These are phyloP conservation scores for Gossypium laxum DNA, from an alignment of 441 rosid species.

Conservation along the genomic window DNA sequence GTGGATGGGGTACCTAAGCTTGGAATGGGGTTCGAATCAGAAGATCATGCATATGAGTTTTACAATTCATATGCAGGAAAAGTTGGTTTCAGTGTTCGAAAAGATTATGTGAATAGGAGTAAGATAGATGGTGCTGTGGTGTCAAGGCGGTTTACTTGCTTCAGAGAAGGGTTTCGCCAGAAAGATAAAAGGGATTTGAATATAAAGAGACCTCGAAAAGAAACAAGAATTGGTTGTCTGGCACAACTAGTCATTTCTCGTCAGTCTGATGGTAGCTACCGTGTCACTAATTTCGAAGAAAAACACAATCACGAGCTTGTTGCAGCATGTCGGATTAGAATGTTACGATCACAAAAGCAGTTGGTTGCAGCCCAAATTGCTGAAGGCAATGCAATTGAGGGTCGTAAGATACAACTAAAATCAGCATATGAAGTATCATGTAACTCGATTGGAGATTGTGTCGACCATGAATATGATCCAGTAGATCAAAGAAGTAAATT, in stretches of 20 bases:
- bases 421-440: constrained; percentile 7
- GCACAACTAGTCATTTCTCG: constrained; percentile 29
- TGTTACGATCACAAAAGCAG: constrained; percentile 25
- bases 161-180: constrained; percentile 26
- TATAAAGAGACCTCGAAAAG: constrained; percentile 22
- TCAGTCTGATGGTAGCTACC: constrained; percentile 25
- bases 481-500: constrained; percentile 18
- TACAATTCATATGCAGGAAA: constrained; percentile 22
- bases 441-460: constrained; percentile 9
- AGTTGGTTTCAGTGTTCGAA: constrained; percentile 26
- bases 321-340: constrained; percentile 20
- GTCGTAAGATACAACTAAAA: constrained; percentile 8
- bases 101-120: constrained; percentile 25
- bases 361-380: constrained; percentile 11
- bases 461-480: constrained; percentile 14
- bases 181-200: constrained; percentile 12
- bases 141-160: constrained; percentile 31
- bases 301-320: constrained; percentile 29
- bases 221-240: constrained; percentile 32
- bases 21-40: constrained; percentile 23
- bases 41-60: constrained; percentile 22
- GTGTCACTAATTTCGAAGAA: constrained; percentile 24
- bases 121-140: constrained; percentile 25
- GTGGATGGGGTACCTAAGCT: constrained; percentile 24
- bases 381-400: constrained; percentile 15